Evolutionary conservation across 495 filamentous ascomycete genomes (phyloP).

Genomic region (Trichocladium antarcticum): DNA sequence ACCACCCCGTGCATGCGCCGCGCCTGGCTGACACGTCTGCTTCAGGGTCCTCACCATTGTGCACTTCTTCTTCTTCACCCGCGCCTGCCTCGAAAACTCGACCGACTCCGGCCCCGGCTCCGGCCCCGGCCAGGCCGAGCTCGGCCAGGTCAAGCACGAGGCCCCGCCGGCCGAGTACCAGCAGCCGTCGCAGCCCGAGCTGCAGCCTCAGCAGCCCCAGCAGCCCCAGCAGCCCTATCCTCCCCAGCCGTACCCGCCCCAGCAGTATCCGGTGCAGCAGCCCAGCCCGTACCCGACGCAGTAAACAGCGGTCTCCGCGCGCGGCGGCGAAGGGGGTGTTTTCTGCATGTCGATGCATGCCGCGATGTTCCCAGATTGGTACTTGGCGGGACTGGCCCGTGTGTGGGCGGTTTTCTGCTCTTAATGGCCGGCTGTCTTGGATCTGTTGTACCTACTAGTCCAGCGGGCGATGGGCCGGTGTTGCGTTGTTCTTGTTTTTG

Average conservation of each 20-base stretch:
- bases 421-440: neutral
- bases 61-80: slow-evolving; percentile 29
- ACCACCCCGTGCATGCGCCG: too few species aligned
- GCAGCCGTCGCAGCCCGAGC: slow-evolving; percentile 7
- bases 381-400: too few species aligned
- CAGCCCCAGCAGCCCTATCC: slow-evolving; percentile 15
- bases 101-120: too few species aligned
- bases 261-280: slow-evolving; percentile 13
- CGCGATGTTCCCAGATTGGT: too few species aligned
- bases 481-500: too few species aligned
- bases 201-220: slow-evolving; percentile 7
- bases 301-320: neutral
- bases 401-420: neutral
- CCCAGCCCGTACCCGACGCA: slow-evolving; percentile 8
- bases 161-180: slow-evolving; percentile 1
- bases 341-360: neutral
- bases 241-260: slow-evolving; percentile 6
- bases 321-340: neutral
- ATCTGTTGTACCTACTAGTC: neutral
- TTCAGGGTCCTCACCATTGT: slow-evolving; percentile 29
- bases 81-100: slow-evolving; percentile 18
- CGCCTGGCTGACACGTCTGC: too few species aligned
- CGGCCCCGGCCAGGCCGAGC: slow-evolving; percentile 24
- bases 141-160: slow-evolving; percentile 24
- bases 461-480: too few species aligned